phyloP scores from a whole-genome alignment of 371 early-diverging fungal species.

The Syncephalastrum sp. region DNA sequence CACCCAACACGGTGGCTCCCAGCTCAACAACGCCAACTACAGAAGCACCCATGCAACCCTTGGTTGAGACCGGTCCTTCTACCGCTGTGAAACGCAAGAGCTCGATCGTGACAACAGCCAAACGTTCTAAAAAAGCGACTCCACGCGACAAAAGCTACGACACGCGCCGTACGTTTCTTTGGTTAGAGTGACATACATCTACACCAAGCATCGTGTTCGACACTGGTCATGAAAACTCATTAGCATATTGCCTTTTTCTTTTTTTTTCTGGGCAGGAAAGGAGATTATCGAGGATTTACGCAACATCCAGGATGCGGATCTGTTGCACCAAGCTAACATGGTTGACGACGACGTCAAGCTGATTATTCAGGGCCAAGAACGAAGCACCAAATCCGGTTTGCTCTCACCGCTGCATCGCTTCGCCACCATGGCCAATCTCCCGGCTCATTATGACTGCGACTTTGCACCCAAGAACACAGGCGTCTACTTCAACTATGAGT shows the following conservation, averaged over 20 bases:
- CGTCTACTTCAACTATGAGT: conserved; percentile 50
- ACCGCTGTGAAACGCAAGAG: conserved; percentile 17
- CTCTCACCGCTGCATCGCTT: conserved; percentile 42
- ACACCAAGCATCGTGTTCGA: background rate
- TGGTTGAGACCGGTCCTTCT: conserved; percentile 1
- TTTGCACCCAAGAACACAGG: conserved; percentile 54
- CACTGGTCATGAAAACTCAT: background rate
- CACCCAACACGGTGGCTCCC: conserved; percentile 8
- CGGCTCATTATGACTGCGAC: conserved; percentile 50
- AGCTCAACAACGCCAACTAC: conserved; percentile 6
- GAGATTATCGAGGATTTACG: conserved; percentile 45
- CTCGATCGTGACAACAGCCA: conserved; percentile 16
- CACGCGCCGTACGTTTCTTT: conserved; percentile 33
- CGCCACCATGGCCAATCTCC: conserved; percentile 44
- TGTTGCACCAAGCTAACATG: conserved; percentile 44
- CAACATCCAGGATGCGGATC: conserved; percentile 42
- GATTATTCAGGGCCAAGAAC: conserved; percentile 41
- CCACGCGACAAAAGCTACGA: conserved; percentile 47
- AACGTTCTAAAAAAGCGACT: conserved; percentile 37
- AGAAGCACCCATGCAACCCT: conserved; percentile 2
- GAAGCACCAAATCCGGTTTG: conserved; percentile 32
- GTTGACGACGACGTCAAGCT: conserved; percentile 41
- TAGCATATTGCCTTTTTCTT: background rate
- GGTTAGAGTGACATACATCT: background rate
- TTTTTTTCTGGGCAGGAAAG: conserved; percentile 22